phyloP scores from a whole-genome alignment of 208 protist genomes.

The Acanthamoeba royreba region DNA sequence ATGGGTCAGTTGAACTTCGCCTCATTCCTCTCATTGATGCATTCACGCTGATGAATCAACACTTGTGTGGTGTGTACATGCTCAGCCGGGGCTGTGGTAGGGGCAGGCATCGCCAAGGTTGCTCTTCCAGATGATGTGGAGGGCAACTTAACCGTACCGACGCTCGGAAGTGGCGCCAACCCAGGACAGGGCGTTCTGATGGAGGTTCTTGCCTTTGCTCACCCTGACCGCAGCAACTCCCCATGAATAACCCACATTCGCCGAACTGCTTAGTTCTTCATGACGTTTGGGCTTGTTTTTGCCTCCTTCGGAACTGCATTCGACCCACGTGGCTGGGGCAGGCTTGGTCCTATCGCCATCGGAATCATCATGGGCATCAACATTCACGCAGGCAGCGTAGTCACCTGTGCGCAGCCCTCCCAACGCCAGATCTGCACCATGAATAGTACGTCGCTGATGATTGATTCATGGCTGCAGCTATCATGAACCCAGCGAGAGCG shows the following conservation, averaged over 20 bases:
- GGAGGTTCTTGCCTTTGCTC: neutral
- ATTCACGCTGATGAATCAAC: too few relatives aligned
- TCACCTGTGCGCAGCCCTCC: neutral
- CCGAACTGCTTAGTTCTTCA: neutral
- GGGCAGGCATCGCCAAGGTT: neutral
- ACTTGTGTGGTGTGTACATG: neutral
- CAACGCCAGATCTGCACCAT: neutral
- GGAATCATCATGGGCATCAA: neutral
- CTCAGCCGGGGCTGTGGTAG: neutral
- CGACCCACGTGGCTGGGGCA: neutral
- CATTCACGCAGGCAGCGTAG: neutral
- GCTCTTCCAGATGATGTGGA: neutral
- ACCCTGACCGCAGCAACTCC: too few relatives aligned
- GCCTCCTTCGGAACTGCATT: neutral
- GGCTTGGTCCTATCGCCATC: neutral
- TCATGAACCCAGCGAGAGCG: neutral
- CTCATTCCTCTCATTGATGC: neutral
- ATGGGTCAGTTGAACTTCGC: neutral
- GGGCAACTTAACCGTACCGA: neutral
- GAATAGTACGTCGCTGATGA: neutral
- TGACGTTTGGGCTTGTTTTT: neutral
- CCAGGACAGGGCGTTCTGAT: neutral
- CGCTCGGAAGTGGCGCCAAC: neutral
- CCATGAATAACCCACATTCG: neutral
- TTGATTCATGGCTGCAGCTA: neutral